Evolutionary conservation across 345 rosid genomes (phyloP), one percentile per base, ranked within the genome.

Genomic region (Cardamine occulta): DNA sequence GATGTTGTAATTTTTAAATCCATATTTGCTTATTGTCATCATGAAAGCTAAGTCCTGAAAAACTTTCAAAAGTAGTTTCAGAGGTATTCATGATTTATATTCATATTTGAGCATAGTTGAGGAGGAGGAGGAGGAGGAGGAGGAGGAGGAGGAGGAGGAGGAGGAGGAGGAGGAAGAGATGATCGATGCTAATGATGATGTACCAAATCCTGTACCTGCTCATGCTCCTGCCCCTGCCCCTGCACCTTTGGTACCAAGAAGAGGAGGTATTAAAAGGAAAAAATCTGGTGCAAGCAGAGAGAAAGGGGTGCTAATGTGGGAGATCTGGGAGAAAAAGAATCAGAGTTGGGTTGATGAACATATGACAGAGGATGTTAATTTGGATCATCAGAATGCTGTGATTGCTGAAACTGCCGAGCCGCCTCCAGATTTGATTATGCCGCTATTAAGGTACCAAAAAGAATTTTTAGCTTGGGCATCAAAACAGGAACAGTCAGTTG

Each of bases 391-490:
- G 71, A 83, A 83, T 66, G 83, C 71, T 21, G 68, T 80, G 51
- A 76, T 82, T 15, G 32, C 72, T 54, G 93, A 86, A 82, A 84
- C 87, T 19, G 85, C 70, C 1, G 96, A 92, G 74, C 80, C 95
- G 31, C 85, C 99, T 53, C 62, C 89, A 2, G 90, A 89, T 35
- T 84, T 95, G 83, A 81, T 82, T 37, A 82, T 86, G 74, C 91
- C 96, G 35, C 75, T 95, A 56, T 81, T 95, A 77, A 89, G 97
- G 73, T 95, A 92, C 81, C 99, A 95, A 60, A 95, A 89, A 71
- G 97, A 95, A 71, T 95, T 96, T 93, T 64, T 95, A 76, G 92
- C 97, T 21, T 95, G 99, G 99, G 95, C 93, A 62, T 54, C 81
- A 56, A 90, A 88, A 56, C 99, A 95, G 82, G 99, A 95, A 86